Evolutionary conservation across 139 green algal species (phyloP), one percentile per base, ranked within the genome.

Genomic region (Tetraselmis chui): DNA sequence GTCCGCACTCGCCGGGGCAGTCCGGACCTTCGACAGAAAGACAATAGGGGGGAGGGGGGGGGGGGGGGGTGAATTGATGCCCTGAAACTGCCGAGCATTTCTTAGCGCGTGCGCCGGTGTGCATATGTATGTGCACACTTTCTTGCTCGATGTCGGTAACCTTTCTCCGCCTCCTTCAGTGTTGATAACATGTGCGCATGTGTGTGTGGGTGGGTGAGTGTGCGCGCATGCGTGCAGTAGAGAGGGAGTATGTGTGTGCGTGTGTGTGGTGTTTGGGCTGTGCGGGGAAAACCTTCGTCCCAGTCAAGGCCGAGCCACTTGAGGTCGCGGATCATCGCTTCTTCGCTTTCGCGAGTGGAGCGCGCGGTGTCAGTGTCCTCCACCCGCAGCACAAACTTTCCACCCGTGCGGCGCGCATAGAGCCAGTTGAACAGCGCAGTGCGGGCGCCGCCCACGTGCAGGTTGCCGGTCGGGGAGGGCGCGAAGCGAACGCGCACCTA

Each of bases 341-440:
- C 88, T 88, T 99, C 97, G 28, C 87, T 95, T 83, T 95, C 97
- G 0, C 84, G 86, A 0, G 97, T 99, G 31, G 93, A 98, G 27
- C 97, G 90, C 26, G 96, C 94, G 67, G 90, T 85, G 86, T 99
- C 97, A 2, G 97, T 99, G 91, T 99, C 96, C 90, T 99, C 96
- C n/a, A 99, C 81, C 59, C 96, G 92, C 28, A 99, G 86, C 24
- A 99, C 89, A 82, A 99, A 92, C 90, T 97, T 97, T 81, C 97
- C 97, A 32, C 93, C 92, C 30, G 78, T 85, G 76, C 94, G 90
- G 74, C 91, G 92, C 22, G 97, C 97, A 79, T 95, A 98, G n/a
- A 99, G 92, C 89, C 90, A 99, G 86, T 99, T 99, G 90, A 99
- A 99, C 1, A 99, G 90, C 1, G 97, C 97, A 1, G 97, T 99